Evolutionary conservation across 495 filamentous ascomycete genomes (phyloP), one percentile per base, ranked within the genome.

Genomic region (Choiromyces venosus): DNA sequence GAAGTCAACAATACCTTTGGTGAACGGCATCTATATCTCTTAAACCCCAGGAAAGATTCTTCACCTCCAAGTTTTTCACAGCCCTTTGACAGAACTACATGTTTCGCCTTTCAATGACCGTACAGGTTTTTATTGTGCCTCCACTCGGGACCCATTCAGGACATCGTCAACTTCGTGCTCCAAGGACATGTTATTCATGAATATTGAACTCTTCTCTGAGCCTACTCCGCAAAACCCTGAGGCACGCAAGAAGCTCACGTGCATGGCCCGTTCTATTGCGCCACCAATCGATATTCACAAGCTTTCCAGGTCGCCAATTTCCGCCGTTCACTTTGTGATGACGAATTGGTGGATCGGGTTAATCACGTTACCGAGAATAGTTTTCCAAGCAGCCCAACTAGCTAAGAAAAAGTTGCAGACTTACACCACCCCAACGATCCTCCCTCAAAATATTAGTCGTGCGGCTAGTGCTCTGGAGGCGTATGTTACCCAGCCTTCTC

Each of bases 1-100:
- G 90, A 93, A 79, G 89, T 92, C 65, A 93, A 92, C 76, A 92
- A 92, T 73, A 92, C 89, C 0, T 91, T 91, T 78, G 87, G 86
- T 72, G 90, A 93, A 81, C 86, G 89, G 67, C 84, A 89, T 19
- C 87, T 87, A 81, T 89, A 90, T 76, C 84, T 87, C 36, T 77
- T 88, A 71, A 80, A 82, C 46, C 77, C 76, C 40, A 25, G 0
- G 6, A n/a, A 25, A 52, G 8, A 21, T 6, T 68, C 71, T 19
- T 65, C 37, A 8, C 5, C 37, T 67, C 33, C 40, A 16, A 44
- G 10, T 1, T 84, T 89, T 71, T 84, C 79, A 9, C 79, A 85
- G 21, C 79, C 80, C 1, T 91, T 88, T 87, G 74, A 37, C 4
- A 92, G 87, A 90, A 69, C 89, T 91, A 75, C 88, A 90, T 73